phyloP scores from a whole-genome alignment of 306 rosid genomes.

The Elaeagnus macrophylla region DNA sequence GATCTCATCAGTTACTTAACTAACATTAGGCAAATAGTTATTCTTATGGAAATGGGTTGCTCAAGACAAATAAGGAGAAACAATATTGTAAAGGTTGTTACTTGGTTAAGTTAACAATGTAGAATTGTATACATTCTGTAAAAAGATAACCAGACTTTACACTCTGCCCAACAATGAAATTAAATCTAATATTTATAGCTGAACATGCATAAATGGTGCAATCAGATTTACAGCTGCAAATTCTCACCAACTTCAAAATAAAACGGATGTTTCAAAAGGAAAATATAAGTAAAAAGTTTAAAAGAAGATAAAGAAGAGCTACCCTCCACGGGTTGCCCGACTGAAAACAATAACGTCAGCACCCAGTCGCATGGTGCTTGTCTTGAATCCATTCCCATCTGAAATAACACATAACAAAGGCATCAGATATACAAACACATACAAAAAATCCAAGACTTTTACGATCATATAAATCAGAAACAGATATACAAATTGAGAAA shows the following conservation, averaged over 20 bases:
- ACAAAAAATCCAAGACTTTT: conserved; percentile 13
- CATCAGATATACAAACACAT: conserved; percentile 13
- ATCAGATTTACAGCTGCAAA: background rate
- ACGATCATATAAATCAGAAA: background rate
- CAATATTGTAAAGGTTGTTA: no score
- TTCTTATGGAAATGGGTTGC: no score
- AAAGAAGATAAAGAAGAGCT: conserved; percentile 10
- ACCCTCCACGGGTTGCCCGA: conserved; percentile 55
- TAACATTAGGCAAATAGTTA: no score
- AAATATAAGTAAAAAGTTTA: background rate
- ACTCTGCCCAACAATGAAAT: no score
- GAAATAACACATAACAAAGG: conserved; percentile 17
- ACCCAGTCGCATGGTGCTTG: conserved; percentile 93
- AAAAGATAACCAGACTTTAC: background rate
- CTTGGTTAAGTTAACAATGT: no score
- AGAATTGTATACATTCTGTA: no score
- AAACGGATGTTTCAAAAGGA: conserved; percentile 9
- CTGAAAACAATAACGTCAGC: conserved; percentile 88
- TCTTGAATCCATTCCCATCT: conserved; percentile 99
- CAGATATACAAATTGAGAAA: background rate
- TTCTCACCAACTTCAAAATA: background rate
- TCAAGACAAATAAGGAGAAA: no score
- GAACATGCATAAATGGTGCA: background rate
- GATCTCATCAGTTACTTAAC: no score
- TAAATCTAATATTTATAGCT: no score